phyloP scores from a whole-genome alignment of 306 rosid genomes.

The Trifolium fragiferum region DNA sequence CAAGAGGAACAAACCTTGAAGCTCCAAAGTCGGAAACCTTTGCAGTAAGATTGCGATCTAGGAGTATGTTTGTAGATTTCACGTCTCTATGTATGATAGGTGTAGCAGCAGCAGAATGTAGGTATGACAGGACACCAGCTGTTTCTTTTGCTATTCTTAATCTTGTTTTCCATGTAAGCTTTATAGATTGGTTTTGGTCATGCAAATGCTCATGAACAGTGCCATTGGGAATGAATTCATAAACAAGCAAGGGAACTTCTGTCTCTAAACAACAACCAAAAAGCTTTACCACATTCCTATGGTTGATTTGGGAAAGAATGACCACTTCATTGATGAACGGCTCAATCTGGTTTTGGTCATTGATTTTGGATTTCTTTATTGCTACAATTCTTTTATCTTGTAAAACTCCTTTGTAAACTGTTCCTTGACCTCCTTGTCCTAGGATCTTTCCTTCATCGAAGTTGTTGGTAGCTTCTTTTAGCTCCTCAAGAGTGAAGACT shows the following conservation, averaged over 20 bases:
- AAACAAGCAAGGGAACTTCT: slow-evolving; percentile 8
- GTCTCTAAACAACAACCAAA: slow-evolving; percentile 3
- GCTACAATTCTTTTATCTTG: slow-evolving; percentile 39
- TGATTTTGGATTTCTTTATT: slow-evolving; percentile 56
- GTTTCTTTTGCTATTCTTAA: background rate
- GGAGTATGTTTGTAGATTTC: slow-evolving; percentile 53
- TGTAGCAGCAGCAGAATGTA: background rate
- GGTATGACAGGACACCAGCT: background rate
- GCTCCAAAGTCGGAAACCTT: background rate
- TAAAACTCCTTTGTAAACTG: slow-evolving; percentile 34
- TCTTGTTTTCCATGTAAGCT: background rate
- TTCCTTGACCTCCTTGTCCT: background rate
- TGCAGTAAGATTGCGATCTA: background rate
- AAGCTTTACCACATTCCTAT: slow-evolving; percentile 17
- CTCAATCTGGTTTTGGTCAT: slow-evolving; percentile 43
- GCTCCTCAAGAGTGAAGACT: slow-evolving; percentile 40
- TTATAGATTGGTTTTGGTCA: background rate
- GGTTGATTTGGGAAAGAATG: slow-evolving; percentile 56
- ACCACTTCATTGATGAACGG: slow-evolving; percentile 58
- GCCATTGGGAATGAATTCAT: slow-evolving; percentile 40
- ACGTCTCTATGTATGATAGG: background rate
- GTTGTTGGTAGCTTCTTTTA: slow-evolving; percentile 54
- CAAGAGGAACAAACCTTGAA: slow-evolving; percentile 45
- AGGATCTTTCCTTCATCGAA: slow-evolving; percentile 25
- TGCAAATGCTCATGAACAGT: slow-evolving; percentile 49